phyloP scores from a whole-genome alignment of 768 basidiomycete genomes.

The Suillus ampliporus region DNA sequence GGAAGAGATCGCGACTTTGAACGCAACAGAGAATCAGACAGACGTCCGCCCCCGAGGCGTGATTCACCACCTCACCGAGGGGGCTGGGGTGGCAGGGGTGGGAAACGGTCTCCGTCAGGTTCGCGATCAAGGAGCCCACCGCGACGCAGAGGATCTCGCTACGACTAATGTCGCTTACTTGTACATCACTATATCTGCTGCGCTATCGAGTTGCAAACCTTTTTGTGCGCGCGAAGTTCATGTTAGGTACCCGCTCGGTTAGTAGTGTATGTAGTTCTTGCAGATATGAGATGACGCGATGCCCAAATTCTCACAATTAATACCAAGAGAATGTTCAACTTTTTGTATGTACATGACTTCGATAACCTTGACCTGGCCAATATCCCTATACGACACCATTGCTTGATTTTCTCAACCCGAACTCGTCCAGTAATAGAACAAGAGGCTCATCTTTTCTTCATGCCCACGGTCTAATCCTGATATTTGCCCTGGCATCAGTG shows the following conservation, averaged over 20 bases:
- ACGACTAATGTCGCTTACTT: constrained; percentile 30
- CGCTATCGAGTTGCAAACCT: background rate
- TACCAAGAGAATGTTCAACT: background rate
- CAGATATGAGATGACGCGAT: background rate
- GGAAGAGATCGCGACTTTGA: constrained; percentile 44
- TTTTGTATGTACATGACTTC: background rate
- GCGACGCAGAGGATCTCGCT: constrained; percentile 39
- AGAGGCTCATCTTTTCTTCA: background rate
- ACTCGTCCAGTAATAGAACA: background rate
- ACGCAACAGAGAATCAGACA: constrained; percentile 47
- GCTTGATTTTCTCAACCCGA: background rate
- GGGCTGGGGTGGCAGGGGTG: constrained; percentile 49
- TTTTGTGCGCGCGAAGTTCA: background rate
- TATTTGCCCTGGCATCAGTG: background rate
- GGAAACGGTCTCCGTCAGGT: constrained; percentile 43
- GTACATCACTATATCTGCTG: background rate
- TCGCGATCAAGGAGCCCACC: constrained; percentile 51
- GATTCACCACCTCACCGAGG: constrained; percentile 56
- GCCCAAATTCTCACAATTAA: background rate
- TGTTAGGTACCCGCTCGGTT: background rate
- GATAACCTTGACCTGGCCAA: background rate
- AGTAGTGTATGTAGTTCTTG: too few species aligned
- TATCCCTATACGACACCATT: background rate
- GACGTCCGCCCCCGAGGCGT: constrained; percentile 54
- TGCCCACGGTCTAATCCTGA: background rate